Evolutionary conservation across 306 rosid genomes (phyloP).

Genomic region (Styphnolobium japonicum): DNA sequence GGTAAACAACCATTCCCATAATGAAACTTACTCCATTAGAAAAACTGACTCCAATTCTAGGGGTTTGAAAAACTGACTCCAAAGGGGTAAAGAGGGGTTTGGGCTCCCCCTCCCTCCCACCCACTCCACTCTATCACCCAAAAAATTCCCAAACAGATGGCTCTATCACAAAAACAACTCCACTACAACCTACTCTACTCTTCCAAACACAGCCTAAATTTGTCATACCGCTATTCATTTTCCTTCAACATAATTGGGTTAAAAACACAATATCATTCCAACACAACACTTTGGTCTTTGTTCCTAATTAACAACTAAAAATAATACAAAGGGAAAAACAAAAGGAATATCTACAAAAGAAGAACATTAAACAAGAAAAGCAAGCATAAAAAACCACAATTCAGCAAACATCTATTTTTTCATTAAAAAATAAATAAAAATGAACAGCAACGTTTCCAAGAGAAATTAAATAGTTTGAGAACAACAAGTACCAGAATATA

Average conservation of each 20-base stretch:
- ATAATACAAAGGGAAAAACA: background rate
- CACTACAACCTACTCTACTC: background rate
- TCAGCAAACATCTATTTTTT: background rate
- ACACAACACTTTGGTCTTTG: background rate
- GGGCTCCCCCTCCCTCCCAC: background rate
- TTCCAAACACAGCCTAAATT: background rate
- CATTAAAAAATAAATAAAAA: background rate
- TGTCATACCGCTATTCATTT: background rate
- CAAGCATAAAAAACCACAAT: background rate
- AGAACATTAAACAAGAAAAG: background rate
- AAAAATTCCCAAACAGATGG: background rate
- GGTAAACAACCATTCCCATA: background rate
- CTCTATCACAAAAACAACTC: background rate
- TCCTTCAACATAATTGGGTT: background rate
- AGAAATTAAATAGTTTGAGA: background rate
- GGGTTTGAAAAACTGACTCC: background rate
- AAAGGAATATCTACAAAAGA: background rate
- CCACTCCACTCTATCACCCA: background rate
- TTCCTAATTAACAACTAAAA: background rate
- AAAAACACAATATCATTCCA: background rate
- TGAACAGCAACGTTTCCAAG: background rate
- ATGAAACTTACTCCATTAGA: constrained; percentile 3
- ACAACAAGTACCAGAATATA: constrained; percentile 64
- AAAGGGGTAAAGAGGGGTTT: background rate
- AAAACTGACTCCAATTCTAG: background rate